Evolutionary conservation across 345 rosid species (phyloP).

Genomic region (Fremontodendron californicum): DNA sequence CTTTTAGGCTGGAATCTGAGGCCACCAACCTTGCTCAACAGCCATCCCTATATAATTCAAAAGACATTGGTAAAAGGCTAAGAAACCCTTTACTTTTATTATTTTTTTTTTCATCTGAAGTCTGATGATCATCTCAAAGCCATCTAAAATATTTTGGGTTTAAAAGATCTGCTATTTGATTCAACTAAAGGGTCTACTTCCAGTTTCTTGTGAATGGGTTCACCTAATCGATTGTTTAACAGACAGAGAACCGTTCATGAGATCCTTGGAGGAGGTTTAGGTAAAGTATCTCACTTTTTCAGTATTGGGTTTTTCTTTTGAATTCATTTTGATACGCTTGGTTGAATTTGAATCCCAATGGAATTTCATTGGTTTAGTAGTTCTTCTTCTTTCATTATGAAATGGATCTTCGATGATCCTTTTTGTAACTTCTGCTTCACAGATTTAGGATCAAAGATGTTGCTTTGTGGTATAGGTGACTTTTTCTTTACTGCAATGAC

Average conservation of each 20-base stretch:
- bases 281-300: slow-evolving; percentile 32
- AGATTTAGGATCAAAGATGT: background rate
- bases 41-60: background rate
- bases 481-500: background rate
- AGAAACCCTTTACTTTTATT: slow-evolving; percentile 3
- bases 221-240: slow-evolving; percentile 53
- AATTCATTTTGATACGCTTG: background rate
- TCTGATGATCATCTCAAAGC: slow-evolving; percentile 16
- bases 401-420: background rate
- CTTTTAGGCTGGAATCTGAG: slow-evolving; percentile 65
- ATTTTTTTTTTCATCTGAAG: background rate
- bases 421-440: background rate
- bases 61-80: background rate
- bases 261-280: slow-evolving; percentile 76
- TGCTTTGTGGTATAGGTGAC: background rate
- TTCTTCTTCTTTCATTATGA: background rate
- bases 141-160: slow-evolving; percentile 6
- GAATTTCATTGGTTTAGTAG: background rate
- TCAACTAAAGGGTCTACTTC: slow-evolving; percentile 14
- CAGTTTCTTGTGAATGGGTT: slow-evolving; percentile 46
- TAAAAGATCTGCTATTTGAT: slow-evolving; percentile 43
- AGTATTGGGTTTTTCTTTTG: background rate
- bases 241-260: slow-evolving; percentile 68
- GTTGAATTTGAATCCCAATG: background rate
- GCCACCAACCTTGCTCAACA: slow-evolving; percentile 19